phyloP scores from a whole-genome alignment of 441 rosid species.

The Sinapis alba region DNA sequence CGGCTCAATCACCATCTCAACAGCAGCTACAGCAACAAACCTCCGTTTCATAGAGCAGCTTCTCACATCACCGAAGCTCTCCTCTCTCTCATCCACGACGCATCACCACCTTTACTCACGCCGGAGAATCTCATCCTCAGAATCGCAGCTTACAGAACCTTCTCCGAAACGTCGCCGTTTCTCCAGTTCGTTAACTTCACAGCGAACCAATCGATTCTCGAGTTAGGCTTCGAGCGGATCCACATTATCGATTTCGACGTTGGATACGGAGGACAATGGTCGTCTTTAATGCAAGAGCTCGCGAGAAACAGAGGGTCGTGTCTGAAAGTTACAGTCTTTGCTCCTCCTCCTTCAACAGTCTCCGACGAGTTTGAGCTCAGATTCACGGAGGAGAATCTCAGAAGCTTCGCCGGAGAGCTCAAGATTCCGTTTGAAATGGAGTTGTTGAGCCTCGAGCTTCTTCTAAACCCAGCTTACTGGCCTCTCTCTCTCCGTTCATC shows the following conservation, averaged over 20 bases:
- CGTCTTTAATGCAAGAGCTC: constrained; percentile 79
- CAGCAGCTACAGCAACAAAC: constrained; percentile 45
- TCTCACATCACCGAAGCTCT: constrained; percentile 79
- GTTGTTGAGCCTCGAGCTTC: constrained; percentile 50
- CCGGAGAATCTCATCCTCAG: constrained; percentile 52
- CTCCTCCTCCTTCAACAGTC: constrained; percentile 46
- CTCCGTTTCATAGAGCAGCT: constrained; percentile 77
- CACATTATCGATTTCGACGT: constrained; percentile 74
- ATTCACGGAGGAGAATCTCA: constrained; percentile 62
- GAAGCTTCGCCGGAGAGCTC: constrained; percentile 58
- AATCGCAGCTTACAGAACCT: constrained; percentile 65
- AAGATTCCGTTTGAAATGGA: constrained; percentile 64
- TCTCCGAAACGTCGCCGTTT: constrained; percentile 71
- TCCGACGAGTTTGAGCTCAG: constrained; percentile 61
- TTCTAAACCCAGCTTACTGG: constrained; percentile 50
- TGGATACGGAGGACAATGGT: constrained; percentile 82
- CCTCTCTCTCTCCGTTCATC: constrained; percentile 39
- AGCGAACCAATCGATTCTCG: constrained; percentile 69
- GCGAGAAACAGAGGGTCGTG: constrained; percentile 48
- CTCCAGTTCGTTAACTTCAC: constrained; percentile 77
- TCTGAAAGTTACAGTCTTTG: constrained; percentile 58
- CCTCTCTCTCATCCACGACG: constrained; percentile 50
- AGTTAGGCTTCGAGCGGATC: constrained; percentile 50
- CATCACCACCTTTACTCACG: constrained; percentile 38
- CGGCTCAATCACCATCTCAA: constrained; percentile 98